Evolutionary conservation across 2,329 filamentous ascomycete genomes (phyloP).

Genomic region (Trichoderma asperellum): DNA sequence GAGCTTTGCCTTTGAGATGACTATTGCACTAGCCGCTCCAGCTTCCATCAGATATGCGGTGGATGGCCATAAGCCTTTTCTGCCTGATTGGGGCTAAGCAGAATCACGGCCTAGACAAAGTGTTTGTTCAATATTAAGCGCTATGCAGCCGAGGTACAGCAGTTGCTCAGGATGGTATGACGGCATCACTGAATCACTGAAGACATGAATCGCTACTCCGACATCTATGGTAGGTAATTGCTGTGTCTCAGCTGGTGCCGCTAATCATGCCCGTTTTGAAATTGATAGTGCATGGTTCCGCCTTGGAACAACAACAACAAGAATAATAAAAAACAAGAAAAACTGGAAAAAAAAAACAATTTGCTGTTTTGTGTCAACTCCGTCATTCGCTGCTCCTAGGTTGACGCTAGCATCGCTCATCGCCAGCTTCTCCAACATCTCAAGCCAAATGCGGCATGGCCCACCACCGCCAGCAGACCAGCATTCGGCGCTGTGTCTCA

Average conservation of each 20-base stretch:
- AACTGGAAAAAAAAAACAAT: background rate
- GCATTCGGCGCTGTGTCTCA: conserved; percentile 3
- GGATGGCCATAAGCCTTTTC: background rate
- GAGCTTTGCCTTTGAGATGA: background rate
- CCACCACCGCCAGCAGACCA: conserved; percentile 4
- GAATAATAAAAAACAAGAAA: conserved; percentile 2
- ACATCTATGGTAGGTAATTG: background rate
- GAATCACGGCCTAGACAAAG: background rate
- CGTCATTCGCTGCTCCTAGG: conserved; percentile 27
- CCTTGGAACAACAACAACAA: background rate
- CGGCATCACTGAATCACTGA: background rate
- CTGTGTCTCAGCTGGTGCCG: background rate
- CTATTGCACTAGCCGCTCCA: background rate
- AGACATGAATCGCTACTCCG: background rate
- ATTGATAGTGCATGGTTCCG: background rate
- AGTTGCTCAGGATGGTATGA: background rate
- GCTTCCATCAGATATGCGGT: background rate
- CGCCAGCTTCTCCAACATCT: conserved; percentile 7
- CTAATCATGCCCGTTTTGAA: background rate
- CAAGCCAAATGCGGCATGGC: conserved; percentile 24
- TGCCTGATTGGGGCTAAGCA: background rate
- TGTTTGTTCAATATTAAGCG: background rate
- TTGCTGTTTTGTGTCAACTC: conserved; percentile 2
- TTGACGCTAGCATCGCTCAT: conserved; percentile 23
- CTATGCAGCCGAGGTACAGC: background rate